Evolutionary conservation across 2,329 filamentous ascomycete species (phyloP).

Genomic region (Neurospora sp.): DNA sequence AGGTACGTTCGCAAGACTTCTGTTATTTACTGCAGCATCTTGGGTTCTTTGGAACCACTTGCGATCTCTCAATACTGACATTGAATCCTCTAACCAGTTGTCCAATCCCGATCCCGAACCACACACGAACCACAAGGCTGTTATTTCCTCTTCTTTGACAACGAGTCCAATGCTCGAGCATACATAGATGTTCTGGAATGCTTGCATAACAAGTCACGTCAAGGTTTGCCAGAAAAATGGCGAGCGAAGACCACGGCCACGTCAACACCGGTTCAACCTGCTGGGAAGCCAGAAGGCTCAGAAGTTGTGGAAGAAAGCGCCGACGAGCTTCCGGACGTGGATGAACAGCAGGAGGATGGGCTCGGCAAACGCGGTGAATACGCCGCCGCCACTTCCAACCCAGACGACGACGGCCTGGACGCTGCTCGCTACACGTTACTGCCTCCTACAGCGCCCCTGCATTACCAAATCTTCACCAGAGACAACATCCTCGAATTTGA

Average conservation of each 20-base stretch:
- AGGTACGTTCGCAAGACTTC: slow-evolving; percentile 26
- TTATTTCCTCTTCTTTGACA: slow-evolving; percentile 63
- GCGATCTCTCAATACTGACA: neutral
- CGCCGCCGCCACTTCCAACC: neutral
- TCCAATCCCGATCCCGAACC: slow-evolving; percentile 53
- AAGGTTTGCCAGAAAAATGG: neutral
- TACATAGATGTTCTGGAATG: slow-evolving; percentile 48
- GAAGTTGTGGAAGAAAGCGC: neutral
- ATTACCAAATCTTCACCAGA: slow-evolving; percentile 9
- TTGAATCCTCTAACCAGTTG: slow-evolving; percentile 30
- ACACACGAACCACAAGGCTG: slow-evolving; percentile 54
- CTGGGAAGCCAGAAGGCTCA: neutral
- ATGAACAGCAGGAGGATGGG: neutral
- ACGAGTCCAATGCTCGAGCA: slow-evolving; percentile 44
- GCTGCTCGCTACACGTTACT: slow-evolving; percentile 36
- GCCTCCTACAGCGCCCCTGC: slow-evolving; percentile 25
- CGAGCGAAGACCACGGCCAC: slow-evolving; percentile 28
- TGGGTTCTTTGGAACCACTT: neutral
- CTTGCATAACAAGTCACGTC: slow-evolving; percentile 30
- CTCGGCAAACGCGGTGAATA: neutral
- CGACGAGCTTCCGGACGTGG: neutral
- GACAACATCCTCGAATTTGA: neutral
- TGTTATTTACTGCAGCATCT: slow-evolving; percentile 5
- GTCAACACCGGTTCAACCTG: slow-evolving; percentile 17
- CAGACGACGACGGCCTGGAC: slow-evolving; percentile 29